Percentiles rank a stretch among this genome's conserved stretches.
These are phyloP conservation scores for Grosmannia penicillata DNA, from an alignment of 2,329 filamentous ascomycete genomes.

Conservation along the genomic window DNA sequence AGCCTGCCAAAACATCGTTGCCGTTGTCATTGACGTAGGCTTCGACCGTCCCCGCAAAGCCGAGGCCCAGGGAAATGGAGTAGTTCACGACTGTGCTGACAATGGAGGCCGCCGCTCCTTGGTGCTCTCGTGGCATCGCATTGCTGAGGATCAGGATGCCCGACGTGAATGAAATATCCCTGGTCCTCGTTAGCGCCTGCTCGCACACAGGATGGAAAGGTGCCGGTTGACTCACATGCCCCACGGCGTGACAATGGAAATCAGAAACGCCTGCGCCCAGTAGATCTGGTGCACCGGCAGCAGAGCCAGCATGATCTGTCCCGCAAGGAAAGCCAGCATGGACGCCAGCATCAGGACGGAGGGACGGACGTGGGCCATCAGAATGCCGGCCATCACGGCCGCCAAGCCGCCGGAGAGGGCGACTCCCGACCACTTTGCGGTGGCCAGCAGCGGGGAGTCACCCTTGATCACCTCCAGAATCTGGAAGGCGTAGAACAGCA, in stretches of 20 bases:
- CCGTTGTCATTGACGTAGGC: conserved; percentile 17
- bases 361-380: conserved; percentile 28
- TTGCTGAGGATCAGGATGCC: conserved; percentile 37
- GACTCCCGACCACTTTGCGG: conserved; percentile 24
- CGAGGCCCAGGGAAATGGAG: conserved; percentile 48
- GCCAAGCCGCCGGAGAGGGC: conserved; percentile 22
- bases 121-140: conserved; percentile 26
- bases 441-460: conserved; percentile 23
- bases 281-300: conserved; percentile 28
- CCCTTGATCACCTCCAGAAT: conserved; percentile 22
- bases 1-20: conserved; percentile 17
- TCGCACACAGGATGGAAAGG: conserved; percentile 45
- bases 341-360: conserved; percentile 32
- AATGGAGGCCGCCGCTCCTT: conserved; percentile 33
- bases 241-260: conserved; percentile 17
- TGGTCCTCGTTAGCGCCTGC: conserved; percentile 27
- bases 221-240: conserved; percentile 34
- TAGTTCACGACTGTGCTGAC: conserved; percentile 55
- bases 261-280: conserved; percentile 27
- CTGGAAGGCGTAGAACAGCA: conserved; percentile 14
- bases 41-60: conserved; percentile 51
- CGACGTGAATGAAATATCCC: conserved; percentile 20
- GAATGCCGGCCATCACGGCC: conserved; percentile 25
- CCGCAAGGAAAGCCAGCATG: conserved; percentile 15
- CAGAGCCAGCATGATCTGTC: conserved; percentile 23